A percentile compares a stretch with the other conserved stretches of the same genome.
Evolutionary conservation across 2,329 filamentous ascomycete species (phyloP).

Genomic region (Bipolaris cookei): DNA sequence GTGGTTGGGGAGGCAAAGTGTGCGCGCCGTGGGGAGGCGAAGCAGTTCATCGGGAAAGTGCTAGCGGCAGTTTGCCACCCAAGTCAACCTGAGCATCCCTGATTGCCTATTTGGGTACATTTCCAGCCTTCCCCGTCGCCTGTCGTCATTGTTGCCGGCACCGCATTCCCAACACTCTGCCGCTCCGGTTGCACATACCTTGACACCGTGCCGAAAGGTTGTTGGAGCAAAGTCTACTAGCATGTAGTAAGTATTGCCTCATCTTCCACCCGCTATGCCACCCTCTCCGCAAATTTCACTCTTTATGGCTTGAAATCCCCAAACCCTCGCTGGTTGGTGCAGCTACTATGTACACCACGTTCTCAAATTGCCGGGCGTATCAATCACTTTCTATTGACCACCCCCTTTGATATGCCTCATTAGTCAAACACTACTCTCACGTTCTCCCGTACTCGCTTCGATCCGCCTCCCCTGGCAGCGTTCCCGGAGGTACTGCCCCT

Average conservation of each 20-base stretch:
- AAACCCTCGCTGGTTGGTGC: neutral
- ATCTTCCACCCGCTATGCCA: neutral
- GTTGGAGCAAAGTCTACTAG: no score
- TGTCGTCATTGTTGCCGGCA: conserved; percentile 8
- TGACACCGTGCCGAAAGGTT: neutral
- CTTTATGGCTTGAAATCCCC: neutral
- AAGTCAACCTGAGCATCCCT: conserved; percentile 15
- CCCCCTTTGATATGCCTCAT: neutral
- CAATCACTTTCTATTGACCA: neutral
- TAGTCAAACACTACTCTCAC: neutral
- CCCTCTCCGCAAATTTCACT: neutral
- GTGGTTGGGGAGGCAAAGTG: conserved; percentile 21
- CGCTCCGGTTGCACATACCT: neutral
- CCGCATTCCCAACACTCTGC: neutral
- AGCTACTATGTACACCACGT: neutral
- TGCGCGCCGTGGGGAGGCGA: conserved; percentile 19
- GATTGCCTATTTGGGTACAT: conserved; percentile 19
- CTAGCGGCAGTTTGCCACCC: conserved; percentile 23
- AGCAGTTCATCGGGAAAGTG: conserved; percentile 1
- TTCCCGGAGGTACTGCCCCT: conserved; percentile 4
- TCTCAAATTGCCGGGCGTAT: neutral
- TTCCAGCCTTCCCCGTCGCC: conserved; percentile 7
- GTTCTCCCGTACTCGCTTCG: neutral
- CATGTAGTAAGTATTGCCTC: no score
- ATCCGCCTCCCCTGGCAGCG: neutral